phyloP scores from a whole-genome alignment of 345 rosid species.

The Moringa oleifera region DNA sequence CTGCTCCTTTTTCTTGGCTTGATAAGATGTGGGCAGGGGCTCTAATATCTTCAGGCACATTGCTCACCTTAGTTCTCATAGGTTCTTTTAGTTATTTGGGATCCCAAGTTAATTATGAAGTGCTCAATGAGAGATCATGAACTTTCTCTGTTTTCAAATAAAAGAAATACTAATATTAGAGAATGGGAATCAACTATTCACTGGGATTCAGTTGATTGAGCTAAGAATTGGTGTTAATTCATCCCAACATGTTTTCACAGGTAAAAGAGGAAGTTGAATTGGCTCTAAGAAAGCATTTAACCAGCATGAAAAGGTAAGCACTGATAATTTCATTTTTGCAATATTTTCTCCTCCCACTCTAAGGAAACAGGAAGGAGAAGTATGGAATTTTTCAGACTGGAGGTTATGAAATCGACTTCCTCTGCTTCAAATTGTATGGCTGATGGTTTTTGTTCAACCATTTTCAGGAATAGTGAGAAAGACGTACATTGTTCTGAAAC shows the following conservation, averaged over 20 bases:
- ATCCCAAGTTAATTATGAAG: too few relatives aligned
- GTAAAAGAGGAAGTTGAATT: constrained; percentile 93
- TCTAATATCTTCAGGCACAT: neutral
- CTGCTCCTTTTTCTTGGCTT: neutral
- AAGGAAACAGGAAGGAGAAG: constrained; percentile 3
- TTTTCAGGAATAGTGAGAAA: constrained; percentile 62
- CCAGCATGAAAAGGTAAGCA: constrained; percentile 55
- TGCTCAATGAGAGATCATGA: neutral
- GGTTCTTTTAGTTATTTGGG: neutral
- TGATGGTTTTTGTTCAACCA: constrained; percentile 11
- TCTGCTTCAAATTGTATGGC: neutral
- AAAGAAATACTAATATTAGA: neutral
- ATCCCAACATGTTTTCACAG: constrained; percentile 33
- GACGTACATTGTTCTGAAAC: constrained; percentile 47
- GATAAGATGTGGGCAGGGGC: neutral
- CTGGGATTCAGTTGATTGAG: too few relatives aligned
- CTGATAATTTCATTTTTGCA: neutral
- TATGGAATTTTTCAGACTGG: neutral
- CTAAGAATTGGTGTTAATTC: neutral
- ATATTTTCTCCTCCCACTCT: constrained; percentile 1
- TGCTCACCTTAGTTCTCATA: neutral
- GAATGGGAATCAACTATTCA: neutral
- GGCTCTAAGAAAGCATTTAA: constrained; percentile 73
- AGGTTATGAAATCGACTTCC: neutral
- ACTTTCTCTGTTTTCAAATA: too few relatives aligned